phyloP scores from a whole-genome alignment of 305 asterid species.

The Solanum hybrid region DNA sequence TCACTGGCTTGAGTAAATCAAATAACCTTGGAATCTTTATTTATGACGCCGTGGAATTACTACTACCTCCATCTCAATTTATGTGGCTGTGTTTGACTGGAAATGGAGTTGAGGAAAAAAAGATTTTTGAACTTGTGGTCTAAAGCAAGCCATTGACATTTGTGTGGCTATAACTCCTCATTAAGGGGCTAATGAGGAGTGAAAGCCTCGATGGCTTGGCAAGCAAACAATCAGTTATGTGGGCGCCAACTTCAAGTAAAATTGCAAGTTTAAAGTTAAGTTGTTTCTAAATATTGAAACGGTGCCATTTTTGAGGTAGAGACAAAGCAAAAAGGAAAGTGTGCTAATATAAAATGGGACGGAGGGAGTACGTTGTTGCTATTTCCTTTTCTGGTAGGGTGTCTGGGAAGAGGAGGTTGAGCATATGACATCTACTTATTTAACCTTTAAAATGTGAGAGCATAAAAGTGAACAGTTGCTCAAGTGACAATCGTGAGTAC shows the following conservation, averaged over 20 bases:
- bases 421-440: neutral
- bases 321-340: neutral
- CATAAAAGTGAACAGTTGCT: neutral
- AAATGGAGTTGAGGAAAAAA: neutral
- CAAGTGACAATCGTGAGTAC: neutral
- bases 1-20: neutral
- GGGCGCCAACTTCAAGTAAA: neutral
- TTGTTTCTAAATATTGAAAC: neutral
- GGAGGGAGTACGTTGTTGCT: neutral
- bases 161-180: neutral
- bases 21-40: neutral
- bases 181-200: neutral
- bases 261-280: neutral
- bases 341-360: neutral
- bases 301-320: neutral
- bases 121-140: neutral
- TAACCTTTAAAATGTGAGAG: neutral
- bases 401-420: neutral
- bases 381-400: neutral
- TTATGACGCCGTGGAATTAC: neutral
- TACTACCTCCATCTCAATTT: neutral
- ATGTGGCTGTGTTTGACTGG: neutral
- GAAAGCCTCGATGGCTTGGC: neutral
- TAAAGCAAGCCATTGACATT: neutral
- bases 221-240: neutral